phyloP scores from a whole-genome alignment of 495 filamentous ascomycete species.

The Aspergillus carlsbadensis region DNA sequence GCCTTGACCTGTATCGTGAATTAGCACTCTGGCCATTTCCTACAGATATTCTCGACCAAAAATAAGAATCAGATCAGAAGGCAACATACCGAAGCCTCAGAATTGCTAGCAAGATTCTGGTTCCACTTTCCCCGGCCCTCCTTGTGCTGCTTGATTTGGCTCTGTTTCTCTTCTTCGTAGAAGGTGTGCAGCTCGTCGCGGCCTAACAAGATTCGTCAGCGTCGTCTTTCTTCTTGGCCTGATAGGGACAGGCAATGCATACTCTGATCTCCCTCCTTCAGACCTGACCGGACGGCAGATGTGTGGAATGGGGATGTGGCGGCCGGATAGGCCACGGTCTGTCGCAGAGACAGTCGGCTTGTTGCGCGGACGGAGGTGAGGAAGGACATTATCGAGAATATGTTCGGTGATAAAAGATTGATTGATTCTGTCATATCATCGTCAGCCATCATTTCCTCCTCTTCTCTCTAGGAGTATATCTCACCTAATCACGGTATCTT shows the following conservation, averaged over 20 bases:
- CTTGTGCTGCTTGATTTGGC: slow-evolving; percentile 66
- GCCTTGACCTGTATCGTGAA: slow-evolving; percentile 55
- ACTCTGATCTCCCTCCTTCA: slow-evolving; percentile 39
- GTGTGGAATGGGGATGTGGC: slow-evolving; percentile 27
- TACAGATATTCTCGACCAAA: not conserved
- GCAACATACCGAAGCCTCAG: slow-evolving; percentile 68
- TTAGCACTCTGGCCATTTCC: not conserved
- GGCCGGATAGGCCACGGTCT: not conserved
- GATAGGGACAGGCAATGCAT: slow-evolving; percentile 1
- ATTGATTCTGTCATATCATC: not conserved
- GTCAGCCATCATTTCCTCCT: too few species aligned
- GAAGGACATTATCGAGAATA: not conserved
- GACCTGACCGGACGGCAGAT: slow-evolving; percentile 21
- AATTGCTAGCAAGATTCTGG: slow-evolving; percentile 72
- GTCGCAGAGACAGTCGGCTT: not conserved
- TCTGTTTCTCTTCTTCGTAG: slow-evolving; percentile 71
- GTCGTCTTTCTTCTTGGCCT: slow-evolving; percentile 1
- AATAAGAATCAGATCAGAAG: not conserved
- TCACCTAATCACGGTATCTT: too few species aligned
- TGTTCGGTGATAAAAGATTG: not conserved
- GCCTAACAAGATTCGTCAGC: slow-evolving; percentile 21
- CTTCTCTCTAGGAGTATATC: too few species aligned
- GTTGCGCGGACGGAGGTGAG: slow-evolving; percentile 4
- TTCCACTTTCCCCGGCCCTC: slow-evolving; percentile 80
- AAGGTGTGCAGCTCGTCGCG: slow-evolving; percentile 40